Conservation (phyloP, 192 early-diverging fungal genomes). For the Diversispora eburnea region DNA sequence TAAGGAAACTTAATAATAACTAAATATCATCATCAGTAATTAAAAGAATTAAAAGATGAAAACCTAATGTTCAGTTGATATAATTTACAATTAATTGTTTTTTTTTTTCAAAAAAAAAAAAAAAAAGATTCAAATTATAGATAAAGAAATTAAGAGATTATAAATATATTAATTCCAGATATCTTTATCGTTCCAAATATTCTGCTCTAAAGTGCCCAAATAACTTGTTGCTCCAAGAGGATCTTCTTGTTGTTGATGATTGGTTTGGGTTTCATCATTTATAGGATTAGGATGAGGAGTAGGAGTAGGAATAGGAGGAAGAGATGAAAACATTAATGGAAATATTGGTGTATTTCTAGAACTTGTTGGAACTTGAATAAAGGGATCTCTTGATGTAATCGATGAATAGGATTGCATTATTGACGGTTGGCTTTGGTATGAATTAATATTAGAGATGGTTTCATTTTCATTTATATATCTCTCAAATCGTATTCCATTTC, state of each 20-base stretch:
- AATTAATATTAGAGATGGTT: background rate
- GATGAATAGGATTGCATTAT: background rate
- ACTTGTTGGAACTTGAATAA: background rate
- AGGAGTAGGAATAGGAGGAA: no score
- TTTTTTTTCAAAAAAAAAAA: no score
- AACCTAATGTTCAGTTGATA: no score
- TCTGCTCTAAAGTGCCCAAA: constrained; percentile 8
- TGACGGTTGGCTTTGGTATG: background rate
- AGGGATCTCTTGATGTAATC: constrained; percentile 3
- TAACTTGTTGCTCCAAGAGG: constrained; percentile 12
- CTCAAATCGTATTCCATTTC: constrained; percentile 5
- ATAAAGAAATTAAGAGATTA: no score
- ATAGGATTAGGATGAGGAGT: no score
- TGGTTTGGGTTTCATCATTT: background rate
- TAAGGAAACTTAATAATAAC: no score
- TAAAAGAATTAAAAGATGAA: no score
- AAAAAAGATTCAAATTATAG: no score
- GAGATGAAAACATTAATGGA: background rate
- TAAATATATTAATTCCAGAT: background rate
- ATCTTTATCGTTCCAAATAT: constrained; percentile 11
- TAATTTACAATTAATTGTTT: no score
- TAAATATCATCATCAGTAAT: no score
- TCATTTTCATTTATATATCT: background rate
- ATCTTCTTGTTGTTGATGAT: constrained; percentile 1
- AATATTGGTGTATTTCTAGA: background rate